Percentiles rank a stretch among this genome's conserved stretches.
Conservation (phyloP, 176 grass and related monocot genomes). For the Raddia distichophylla region DNA sequence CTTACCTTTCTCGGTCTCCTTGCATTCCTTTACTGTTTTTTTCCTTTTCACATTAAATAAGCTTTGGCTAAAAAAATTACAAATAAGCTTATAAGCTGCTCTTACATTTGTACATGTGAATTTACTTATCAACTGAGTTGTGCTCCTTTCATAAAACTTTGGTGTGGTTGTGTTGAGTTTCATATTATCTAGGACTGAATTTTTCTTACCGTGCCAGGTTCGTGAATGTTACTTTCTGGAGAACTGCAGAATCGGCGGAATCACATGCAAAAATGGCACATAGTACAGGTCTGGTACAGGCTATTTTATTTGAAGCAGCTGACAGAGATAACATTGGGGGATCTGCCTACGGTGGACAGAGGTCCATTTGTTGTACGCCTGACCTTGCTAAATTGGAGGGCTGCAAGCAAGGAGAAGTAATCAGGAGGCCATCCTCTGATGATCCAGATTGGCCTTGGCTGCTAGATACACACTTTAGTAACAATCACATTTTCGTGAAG, state of each 20-base stretch:
- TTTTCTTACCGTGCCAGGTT: constrained; percentile 57
- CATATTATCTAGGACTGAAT: neutral
- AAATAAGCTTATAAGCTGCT: neutral
- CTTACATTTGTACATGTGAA: constrained; percentile 1
- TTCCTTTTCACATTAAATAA: neutral
- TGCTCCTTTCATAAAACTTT: neutral
- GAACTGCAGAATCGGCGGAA: constrained; percentile 69
- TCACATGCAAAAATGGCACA: constrained; percentile 79
- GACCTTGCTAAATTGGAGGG: constrained; percentile 94
- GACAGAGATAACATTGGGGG: constrained; percentile 97
- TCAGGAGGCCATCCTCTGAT: constrained; percentile 73
- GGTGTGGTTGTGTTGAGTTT: neutral
- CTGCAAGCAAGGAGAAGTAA: constrained; percentile 96
- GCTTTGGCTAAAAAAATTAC: too few relatives aligned
- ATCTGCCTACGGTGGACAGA: constrained; percentile 94
- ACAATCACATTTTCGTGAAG: constrained; percentile 58
- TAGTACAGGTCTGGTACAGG: constrained; percentile 87
- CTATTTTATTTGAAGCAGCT: constrained; percentile 90
- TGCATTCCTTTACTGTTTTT: neutral
- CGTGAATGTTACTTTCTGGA: constrained; percentile 82
- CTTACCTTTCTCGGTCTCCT: neutral
- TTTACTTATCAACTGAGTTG: neutral
- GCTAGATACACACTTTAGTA: constrained; percentile 78
- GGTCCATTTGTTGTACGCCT: constrained; percentile 97
- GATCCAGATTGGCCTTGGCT: constrained; percentile 80